phyloP scores from a whole-genome alignment of 768 basidiomycete genomes.

The Amyloporia xantha region DNA sequence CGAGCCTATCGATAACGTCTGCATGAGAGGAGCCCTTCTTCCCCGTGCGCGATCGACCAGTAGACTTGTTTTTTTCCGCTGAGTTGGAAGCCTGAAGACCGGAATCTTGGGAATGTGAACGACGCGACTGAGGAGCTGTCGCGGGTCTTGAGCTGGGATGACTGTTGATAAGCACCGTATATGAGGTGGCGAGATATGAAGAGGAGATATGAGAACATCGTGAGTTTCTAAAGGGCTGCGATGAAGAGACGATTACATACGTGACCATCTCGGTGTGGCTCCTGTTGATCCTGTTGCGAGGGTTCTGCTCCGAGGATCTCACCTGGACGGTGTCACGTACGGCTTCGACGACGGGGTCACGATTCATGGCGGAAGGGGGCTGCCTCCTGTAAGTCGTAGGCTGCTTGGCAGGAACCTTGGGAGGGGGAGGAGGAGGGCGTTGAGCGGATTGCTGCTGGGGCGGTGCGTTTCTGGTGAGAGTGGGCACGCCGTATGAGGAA shows the following conservation, averaged over 20 bases:
- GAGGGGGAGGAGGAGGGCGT: constrained; percentile 18
- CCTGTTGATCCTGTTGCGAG: constrained; percentile 45
- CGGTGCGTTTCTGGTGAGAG: constrained; percentile 23
- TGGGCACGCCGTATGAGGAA: constrained; percentile 25
- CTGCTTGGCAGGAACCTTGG: constrained; percentile 10
- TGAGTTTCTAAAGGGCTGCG: constrained; percentile 7
- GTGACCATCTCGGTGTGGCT: constrained; percentile 44
- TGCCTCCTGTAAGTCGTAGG: constrained; percentile 25
- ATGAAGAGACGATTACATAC: constrained; percentile 29
- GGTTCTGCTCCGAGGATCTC: constrained; percentile 35
- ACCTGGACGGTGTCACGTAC: constrained; percentile 65
- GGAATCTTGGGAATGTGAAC: constrained; percentile 47
- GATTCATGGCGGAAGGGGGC: constrained; percentile 20
- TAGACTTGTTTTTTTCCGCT: constrained; percentile 39
- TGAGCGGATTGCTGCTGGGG: constrained; percentile 24
- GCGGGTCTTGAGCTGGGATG: constrained; percentile 19
- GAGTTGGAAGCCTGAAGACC: constrained; percentile 30
- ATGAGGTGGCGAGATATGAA: constrained; percentile 5
- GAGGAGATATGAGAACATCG: background rate
- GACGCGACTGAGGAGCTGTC: constrained; percentile 26
- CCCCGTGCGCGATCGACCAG: constrained; percentile 36
- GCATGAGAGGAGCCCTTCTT: constrained; percentile 79
- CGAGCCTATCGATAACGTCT: constrained; percentile 85
- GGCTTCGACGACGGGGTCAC: constrained; percentile 51
- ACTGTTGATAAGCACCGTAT: background rate